Evolutionary conservation across 1,284 basidiomycete species (phyloP), one percentile per base, ranked within the genome.

Genomic region (Boletus hoseneyae): DNA sequence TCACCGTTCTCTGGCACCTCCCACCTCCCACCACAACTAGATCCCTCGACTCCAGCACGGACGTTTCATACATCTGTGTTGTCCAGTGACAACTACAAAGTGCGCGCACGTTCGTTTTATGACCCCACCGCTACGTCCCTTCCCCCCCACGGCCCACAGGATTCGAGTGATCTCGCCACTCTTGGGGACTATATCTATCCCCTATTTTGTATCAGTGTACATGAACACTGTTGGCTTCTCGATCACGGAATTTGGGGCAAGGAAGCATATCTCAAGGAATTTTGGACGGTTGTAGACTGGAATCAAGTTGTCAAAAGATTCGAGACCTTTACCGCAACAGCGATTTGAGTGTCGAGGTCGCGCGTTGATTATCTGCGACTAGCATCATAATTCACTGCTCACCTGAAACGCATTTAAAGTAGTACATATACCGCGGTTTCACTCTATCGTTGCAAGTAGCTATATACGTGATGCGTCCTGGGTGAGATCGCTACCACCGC

Each of bases 161-260:
- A 66, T 1, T 29, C 51, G 16, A 48, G 42, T 16, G 58, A 59
- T 39, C 48, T 66, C 32, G 45, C 50, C 33, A 51, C 50, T 0
- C 57, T 73, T 15, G 87, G 86, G 27, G 76, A 82, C 39, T 71
- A 73, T 16, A 70, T 95, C 39, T 85, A 77, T 66, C 93, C 93
- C 12, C 67, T 96, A 39, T 86, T 96, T 63, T 93, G 91, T 59
- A 69, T 97, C 54, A 88, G 86, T 48, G 79, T 96, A 19, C 85
- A 93, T 63, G 94, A 97, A 70, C 94, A 94, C 63, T 87, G 90
- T 21, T 99, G 94, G 89, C 74, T 99, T 59, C 85, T 89, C 43
- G 87, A 87, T 53, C 95, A 92, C 63, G 96, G 96, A 11, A 83
- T 99, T 15, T 96, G 92, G 90, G 93, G 92, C 36, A 93, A 93